Base-by-base conservation (phyloP, 2,329 filamentous ascomycete genomes). In the Thyridium curvatum region DNA sequence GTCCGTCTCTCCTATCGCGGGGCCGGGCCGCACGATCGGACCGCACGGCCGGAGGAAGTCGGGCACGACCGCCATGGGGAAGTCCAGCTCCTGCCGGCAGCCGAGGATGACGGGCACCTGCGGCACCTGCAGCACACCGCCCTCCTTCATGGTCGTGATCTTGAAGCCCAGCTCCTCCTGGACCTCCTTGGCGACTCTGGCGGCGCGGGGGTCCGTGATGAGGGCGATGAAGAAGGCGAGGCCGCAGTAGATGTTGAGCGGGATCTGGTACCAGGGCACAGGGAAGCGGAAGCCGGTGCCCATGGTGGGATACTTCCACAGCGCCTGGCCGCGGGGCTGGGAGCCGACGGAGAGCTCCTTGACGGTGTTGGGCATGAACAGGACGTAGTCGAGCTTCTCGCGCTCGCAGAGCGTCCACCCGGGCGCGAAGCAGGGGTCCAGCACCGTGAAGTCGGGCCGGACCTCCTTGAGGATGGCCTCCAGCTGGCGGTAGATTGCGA, bases 251-350 rank as follows among this genome's bases (percentile, higher is more conserved):
- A 68, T 54, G 43, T 72, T 73, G 5, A 52, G 43, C 4, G 61
- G 61, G 26, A 72, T 56, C 1, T 63, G 49, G 35, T 51, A 50
- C 54, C 51, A 60, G 1, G 71, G 68, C 0, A 75, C 52, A 0
- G 71, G 71, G 36, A 64, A 74, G 0, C 55, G 43, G 39, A 63
- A 66, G 4, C 63, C 66, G 1, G 66, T 67, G 3, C 58, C 59
- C 0, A 64, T 54, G 18, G 68, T 29, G 31, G 13, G 64, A 36
- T 61, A 65, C 43, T 56, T 64, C 54, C 61, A 66, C 17, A 68
- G 42, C 14, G 59, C 50, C 4, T 50, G 56, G 3, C 49, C 50
- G 38, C 59, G 49, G 3, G 64, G 62, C 41, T 74, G 69, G 21
- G 59, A 43, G 18, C 55, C 53, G 12, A 48, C 29, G 41, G 67